Conservation (phyloP, 2,329 filamentous ascomycete genomes). For the Nemania abortiva region DNA sequence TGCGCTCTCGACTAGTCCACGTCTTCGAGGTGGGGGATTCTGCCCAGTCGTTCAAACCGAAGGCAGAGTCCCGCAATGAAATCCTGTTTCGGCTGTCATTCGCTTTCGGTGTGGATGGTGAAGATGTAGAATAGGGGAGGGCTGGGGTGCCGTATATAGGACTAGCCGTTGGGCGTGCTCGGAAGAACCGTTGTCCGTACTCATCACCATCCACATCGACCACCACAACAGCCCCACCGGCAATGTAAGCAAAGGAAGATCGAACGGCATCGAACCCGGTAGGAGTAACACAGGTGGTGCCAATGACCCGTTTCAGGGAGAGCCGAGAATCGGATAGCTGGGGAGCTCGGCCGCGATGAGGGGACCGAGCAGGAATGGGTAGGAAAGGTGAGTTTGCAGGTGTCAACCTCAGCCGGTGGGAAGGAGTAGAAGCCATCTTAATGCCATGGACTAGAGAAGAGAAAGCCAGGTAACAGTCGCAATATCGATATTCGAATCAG, state of each 20-base stretch:
- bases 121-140: constrained; percentile 62
- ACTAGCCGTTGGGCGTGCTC: constrained; percentile 82
- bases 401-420: constrained; percentile 74
- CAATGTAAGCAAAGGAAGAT: constrained; percentile 87
- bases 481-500: constrained; percentile 24
- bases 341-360: constrained; percentile 62
- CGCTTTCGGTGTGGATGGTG: constrained; percentile 69
- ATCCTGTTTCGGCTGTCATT: constrained; percentile 72
- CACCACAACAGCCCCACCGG: constrained; percentile 92
- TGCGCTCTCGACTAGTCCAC: constrained; percentile 89
- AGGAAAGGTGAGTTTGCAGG: constrained; percentile 81
- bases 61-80: constrained; percentile 63
- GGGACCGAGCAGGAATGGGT: constrained; percentile 72
- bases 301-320: constrained; percentile 85
- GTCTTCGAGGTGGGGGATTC: constrained; percentile 77
- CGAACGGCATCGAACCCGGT: constrained; percentile 87
- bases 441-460: constrained; percentile 60
- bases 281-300: constrained; percentile 86
- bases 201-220: constrained; percentile 79
- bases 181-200: constrained; percentile 86
- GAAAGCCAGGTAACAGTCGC: constrained; percentile 13
- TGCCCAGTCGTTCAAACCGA: constrained; percentile 62
- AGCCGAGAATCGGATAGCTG: constrained; percentile 71
- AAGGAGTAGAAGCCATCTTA: constrained; percentile 70
- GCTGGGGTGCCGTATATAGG: constrained; percentile 71